Evolutionary conservation across 148 eudicot genomes (phyloP).

Genomic region (Euryodendron excelsum): DNA sequence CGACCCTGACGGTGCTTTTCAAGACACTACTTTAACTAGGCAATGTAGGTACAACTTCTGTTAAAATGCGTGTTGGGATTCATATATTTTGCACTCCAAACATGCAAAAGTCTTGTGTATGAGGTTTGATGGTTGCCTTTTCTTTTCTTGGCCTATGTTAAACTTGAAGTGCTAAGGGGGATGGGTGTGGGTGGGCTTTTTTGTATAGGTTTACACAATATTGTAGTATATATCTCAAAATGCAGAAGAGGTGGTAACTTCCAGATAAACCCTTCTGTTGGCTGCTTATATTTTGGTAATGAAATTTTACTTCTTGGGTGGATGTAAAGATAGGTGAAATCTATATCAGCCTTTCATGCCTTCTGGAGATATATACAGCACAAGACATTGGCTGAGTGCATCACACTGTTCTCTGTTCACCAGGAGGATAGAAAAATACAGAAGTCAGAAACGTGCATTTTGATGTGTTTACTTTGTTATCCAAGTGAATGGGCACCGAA

Average conservation of each 20-base stretch:
- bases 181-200: slow-evolving; percentile 23
- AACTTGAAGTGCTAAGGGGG: slow-evolving; percentile 30
- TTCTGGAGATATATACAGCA: too few relatives aligned
- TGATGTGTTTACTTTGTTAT: too few relatives aligned
- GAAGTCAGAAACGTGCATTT: too few relatives aligned
- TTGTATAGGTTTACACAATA: slow-evolving; percentile 56
- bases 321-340: too few relatives aligned
- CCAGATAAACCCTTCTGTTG: neutral
- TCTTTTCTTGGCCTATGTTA: slow-evolving; percentile 28
- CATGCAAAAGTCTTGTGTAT: slow-evolving; percentile 11
- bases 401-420: too few relatives aligned
- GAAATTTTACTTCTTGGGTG: too few relatives aligned
- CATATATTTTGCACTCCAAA: slow-evolving; percentile 16
- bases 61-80: slow-evolving; percentile 16
- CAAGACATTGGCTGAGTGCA: too few relatives aligned
- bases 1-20: slow-evolving; percentile 31
- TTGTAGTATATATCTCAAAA: slow-evolving; percentile 31
- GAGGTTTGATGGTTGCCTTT: slow-evolving; percentile 31
- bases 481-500: too few relatives aligned
- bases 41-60: slow-evolving; percentile 10
- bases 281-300: too few relatives aligned
- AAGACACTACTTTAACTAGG: neutral
- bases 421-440: too few relatives aligned
- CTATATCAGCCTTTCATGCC: too few relatives aligned
- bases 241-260: slow-evolving; percentile 23